Evolutionary conservation across 2,329 filamentous ascomycete genomes (phyloP), one percentile per base, ranked within the genome.

Genomic region (Phyllosticta paracitricarpa): DNA sequence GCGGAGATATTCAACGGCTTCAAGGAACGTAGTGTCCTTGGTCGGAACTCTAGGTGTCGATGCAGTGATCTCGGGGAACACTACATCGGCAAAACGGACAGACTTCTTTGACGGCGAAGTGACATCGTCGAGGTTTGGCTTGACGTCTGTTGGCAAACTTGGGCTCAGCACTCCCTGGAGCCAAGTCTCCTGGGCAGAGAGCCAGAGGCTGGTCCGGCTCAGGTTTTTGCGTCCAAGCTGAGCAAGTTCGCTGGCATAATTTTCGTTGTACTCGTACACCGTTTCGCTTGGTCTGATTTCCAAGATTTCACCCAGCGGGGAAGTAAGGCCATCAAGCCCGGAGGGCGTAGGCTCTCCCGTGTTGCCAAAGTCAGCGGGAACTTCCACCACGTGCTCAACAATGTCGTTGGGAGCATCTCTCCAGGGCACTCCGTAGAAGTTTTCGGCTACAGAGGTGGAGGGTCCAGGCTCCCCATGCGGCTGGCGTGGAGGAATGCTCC

Each of bases 391-490:
- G 17, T 62, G 61, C 54, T 63, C 61, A 9, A 59, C 54, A 33
- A 62, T 58, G 19, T 56, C 51, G 35, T 59, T 58, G 3, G 56
- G 56, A 12, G 14, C 8, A 17, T 58, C 56, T 9, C 60, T 81
- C 87, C 91, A 97, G 2, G 92, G 91, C 28, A 88, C 82, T 64
- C 88, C 86, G 76, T 97, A 97, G 69, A 97, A 97, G 64, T 88
- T 85, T 71, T 96, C 90, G 9, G 93, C 93, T n/a, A 88, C 91
- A 30, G 91, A 90, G 1, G 93, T 96, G 0, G 90, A 93, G 1
- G 91, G 91, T 0, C 85, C 84, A 2, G 72, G 71, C 10, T 75
- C 73, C 6, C 30, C 48, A n/a, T 33, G 52, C 14, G 71, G 19
- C 19, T 22, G 69, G 26, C 64, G 65, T 57, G 68, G 69, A 22